Conservation (phyloP, 257 asterid genomes). For the Gardenia jasminoides region DNA sequence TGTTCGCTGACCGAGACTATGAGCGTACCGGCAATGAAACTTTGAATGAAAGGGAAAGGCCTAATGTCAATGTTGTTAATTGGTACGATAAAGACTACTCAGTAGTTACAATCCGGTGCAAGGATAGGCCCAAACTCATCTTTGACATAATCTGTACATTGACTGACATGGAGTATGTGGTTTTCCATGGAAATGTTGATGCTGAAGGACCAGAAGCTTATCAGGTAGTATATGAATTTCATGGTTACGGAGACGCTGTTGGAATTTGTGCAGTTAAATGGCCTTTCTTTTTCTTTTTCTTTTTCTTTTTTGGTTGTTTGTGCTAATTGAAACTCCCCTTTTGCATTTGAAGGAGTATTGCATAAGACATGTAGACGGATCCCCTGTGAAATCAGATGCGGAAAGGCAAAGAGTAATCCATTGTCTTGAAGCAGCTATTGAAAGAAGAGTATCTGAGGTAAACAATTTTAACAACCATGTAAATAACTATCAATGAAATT, state of each 20-base stretch:
- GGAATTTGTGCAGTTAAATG: background rate
- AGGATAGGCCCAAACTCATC: constrained; percentile 90
- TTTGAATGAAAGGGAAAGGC: constrained; percentile 54
- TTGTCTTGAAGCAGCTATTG: constrained; percentile 96
- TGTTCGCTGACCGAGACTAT: constrained; percentile 94
- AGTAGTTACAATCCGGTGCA: constrained; percentile 77
- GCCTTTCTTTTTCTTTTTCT: background rate
- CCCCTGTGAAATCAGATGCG: constrained; percentile 95
- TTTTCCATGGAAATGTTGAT: constrained; percentile 87
- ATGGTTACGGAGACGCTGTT: background rate
- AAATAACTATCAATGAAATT: background rate
- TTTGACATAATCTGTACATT: constrained; percentile 85
- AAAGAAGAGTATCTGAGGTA: constrained; percentile 92
- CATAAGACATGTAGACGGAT: constrained; percentile 86
- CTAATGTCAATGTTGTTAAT: constrained; percentile 72
- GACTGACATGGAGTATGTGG: constrained; percentile 95
- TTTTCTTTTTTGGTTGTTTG: background rate
- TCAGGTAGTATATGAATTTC: constrained; percentile 63
- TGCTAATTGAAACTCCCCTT: constrained; percentile 8
- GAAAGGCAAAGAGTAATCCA: constrained; percentile 89
- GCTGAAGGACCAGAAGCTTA: constrained; percentile 79
- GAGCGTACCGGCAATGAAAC: constrained; percentile 47
- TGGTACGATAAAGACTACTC: constrained; percentile 94
- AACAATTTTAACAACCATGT: background rate
- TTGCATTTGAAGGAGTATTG: constrained; percentile 70